A percentile compares a stretch with the other conserved stretches of the same genome.
phyloP scores from a whole-genome alignment of 768 basidiomycete species.

The Tylopilus balloui region DNA sequence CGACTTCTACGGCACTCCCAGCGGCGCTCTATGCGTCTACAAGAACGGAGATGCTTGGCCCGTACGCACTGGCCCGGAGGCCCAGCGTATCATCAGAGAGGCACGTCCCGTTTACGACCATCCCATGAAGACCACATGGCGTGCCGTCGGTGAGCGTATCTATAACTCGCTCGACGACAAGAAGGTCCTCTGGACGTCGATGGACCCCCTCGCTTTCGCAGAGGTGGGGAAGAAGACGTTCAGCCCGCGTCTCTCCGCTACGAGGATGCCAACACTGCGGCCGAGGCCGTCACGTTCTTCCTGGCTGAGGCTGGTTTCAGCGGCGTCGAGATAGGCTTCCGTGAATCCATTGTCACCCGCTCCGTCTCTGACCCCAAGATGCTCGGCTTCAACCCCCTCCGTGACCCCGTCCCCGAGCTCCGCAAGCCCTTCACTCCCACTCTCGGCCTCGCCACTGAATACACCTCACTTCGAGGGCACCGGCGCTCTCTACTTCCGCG shows the following conservation, averaged over 20 bases:
- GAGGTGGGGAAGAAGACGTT: not conserved
- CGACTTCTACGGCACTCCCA: not conserved
- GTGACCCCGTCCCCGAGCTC: not conserved
- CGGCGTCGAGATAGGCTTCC: not conserved
- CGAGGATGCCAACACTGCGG: not conserved
- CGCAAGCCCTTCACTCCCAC: conserved; percentile 1
- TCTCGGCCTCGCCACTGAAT: not conserved
- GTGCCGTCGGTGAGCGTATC: not conserved
- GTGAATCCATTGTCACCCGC: not conserved
- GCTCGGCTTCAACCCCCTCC: not conserved
- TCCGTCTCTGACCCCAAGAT: not conserved
- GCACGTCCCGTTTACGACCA: not conserved
- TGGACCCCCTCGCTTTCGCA: not conserved
- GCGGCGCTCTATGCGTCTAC: not conserved
- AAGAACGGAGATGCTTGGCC: not conserved
- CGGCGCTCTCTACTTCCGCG: not conserved
- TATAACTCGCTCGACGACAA: not conserved
- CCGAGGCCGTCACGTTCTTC: not conserved
- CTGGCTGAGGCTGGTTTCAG: not conserved
- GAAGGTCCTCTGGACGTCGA: not conserved
- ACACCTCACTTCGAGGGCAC: conserved; percentile 1
- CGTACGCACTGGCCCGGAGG: not conserved
- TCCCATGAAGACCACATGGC: not conserved
- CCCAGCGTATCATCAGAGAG: not conserved
- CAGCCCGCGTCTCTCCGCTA: not conserved